Evolutionary conservation across 306 rosid species (phyloP).

Genomic region (Argentina anserina): DNA sequence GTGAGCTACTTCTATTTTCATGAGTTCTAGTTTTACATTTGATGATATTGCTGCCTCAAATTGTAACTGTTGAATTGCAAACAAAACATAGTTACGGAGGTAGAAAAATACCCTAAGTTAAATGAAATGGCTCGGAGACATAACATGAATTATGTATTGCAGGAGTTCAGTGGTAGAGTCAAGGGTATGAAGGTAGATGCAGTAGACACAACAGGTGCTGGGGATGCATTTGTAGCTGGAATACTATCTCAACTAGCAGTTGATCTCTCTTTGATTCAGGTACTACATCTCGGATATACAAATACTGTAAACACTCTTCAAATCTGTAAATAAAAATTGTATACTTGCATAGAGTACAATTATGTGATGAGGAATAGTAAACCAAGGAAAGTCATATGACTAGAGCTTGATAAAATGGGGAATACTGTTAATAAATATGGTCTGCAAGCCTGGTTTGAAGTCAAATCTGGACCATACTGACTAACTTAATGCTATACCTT

Average conservation of each 20-base stretch:
- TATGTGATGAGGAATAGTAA: not conserved
- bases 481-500: not conserved
- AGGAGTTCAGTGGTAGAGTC: slow-evolving; percentile 85
- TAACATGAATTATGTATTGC: slow-evolving; percentile 13
- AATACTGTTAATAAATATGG: not conserved
- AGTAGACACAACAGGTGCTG: slow-evolving; percentile 95
- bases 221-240: slow-evolving; percentile 99
- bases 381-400: not conserved
- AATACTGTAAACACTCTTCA: not conserved
- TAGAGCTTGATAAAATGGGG: not conserved
- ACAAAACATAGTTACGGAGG: not conserved
- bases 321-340: not conserved
- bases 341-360: not conserved
- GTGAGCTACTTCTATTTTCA: not conserved
- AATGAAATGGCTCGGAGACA: not conserved
- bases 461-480: not conserved
- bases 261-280: slow-evolving; percentile 84
- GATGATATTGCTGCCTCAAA: too few species aligned
- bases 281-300: slow-evolving; percentile 20
- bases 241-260: slow-evolving; percentile 65
- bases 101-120: not conserved
- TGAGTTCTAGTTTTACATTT: not conserved
- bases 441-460: not conserved
- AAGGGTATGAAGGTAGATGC: slow-evolving; percentile 79
- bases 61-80: not conserved